phyloP scores from a whole-genome alignment of 345 rosid species.

The Microthlaspi erraticum region DNA sequence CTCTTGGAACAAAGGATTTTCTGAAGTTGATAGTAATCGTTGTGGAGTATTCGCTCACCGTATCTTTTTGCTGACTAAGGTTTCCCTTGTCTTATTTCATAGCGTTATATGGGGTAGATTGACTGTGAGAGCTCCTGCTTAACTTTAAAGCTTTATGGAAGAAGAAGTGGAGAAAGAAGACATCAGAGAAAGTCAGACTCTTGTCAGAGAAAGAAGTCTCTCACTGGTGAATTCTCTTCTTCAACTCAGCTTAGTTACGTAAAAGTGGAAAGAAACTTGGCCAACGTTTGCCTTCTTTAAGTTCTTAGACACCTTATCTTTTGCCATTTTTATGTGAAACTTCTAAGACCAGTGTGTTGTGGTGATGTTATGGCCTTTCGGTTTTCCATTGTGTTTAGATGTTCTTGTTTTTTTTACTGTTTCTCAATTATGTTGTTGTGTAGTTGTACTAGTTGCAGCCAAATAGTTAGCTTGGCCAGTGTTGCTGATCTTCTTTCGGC shows the following conservation, averaged over 20 bases:
- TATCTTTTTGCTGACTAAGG: slow-evolving; percentile 30
- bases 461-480: slow-evolving; percentile 38
- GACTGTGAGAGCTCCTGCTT: slow-evolving; percentile 37
- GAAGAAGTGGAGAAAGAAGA: slow-evolving; percentile 36
- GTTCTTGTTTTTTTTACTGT: slow-evolving; percentile 34
- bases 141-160: slow-evolving; percentile 27
- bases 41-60: background rate
- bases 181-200: slow-evolving; percentile 26
- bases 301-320: slow-evolving; percentile 38
- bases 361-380: slow-evolving; percentile 40
- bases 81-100: slow-evolving; percentile 32
- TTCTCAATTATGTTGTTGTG: slow-evolving; percentile 35
- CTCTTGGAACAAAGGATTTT: background rate
- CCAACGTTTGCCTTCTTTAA: slow-evolving; percentile 42
- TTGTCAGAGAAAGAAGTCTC: slow-evolving; percentile 30
- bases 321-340: slow-evolving; percentile 40
- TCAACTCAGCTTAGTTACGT: slow-evolving; percentile 39
- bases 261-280: slow-evolving; percentile 45
- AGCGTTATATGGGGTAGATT: slow-evolving; percentile 36
- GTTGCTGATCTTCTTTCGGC: slow-evolving; percentile 33
- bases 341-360: slow-evolving; percentile 44
- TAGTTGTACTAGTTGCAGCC: slow-evolving; percentile 45
- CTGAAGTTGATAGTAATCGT: background rate
- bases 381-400: slow-evolving; percentile 43
- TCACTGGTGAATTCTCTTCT: slow-evolving; percentile 42